phyloP scores from a whole-genome alignment of 768 basidiomycete genomes.

The Lepiota venenata region DNA sequence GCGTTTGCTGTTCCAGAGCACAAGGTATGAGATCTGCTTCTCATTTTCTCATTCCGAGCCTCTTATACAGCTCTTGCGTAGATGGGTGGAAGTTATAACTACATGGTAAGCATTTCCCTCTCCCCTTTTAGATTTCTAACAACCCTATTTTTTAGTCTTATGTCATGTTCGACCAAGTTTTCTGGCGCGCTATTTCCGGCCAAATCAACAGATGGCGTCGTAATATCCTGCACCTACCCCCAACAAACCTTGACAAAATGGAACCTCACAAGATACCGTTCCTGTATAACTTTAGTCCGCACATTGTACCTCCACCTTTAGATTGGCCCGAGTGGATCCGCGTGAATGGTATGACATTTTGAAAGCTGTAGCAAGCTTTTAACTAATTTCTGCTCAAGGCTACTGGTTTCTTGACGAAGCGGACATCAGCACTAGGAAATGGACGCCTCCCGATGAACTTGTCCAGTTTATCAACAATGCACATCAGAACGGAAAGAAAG shows the following conservation, averaged over 20 bases:
- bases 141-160: slow-evolving; percentile 57
- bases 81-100: slow-evolving; percentile 98
- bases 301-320: slow-evolving; percentile 86
- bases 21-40: slow-evolving; percentile 49
- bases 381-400: slow-evolving; percentile 41
- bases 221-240: slow-evolving; percentile 66
- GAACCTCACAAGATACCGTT: slow-evolving; percentile 98
- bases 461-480: slow-evolving; percentile 82
- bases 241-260: slow-evolving; percentile 91
- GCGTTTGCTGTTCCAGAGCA: slow-evolving; percentile 97
- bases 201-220: slow-evolving; percentile 95
- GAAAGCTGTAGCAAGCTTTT: neutral
- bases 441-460: slow-evolving; percentile 81
- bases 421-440: slow-evolving; percentile 84
- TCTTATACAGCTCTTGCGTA: slow-evolving; percentile 21
- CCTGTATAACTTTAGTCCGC: slow-evolving; percentile 94
- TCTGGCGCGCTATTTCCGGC: slow-evolving; percentile 92
- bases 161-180: slow-evolving; percentile 97
- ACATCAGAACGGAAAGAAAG: slow-evolving; percentile 71
- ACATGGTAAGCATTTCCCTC: slow-evolving; percentile 62
- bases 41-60: too few species aligned
- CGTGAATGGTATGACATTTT: slow-evolving; percentile 60
- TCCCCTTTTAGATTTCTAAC: slow-evolving; percentile 1
- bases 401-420: slow-evolving; percentile 98
- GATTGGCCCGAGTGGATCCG: slow-evolving; percentile 99